Base-by-base conservation (phyloP, 2,329 filamentous ascomycete genomes). In the Fusarium anthophilum region DNA sequence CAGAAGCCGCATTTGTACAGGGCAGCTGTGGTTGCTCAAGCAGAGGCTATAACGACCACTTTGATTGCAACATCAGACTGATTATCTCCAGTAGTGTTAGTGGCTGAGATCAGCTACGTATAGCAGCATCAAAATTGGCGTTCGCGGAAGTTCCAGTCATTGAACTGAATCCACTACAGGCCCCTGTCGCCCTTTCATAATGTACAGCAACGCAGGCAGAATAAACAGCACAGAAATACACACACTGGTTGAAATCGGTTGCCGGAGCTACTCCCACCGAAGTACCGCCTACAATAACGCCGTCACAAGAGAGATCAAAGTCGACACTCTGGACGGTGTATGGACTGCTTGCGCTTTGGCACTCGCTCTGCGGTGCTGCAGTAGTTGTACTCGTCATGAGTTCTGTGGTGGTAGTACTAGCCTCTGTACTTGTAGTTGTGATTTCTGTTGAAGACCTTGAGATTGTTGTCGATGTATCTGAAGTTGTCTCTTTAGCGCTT, bases 81-180 rank as follows among this genome's bases (percentile, higher is more conserved):
- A 26, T 12, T 6, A 24, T 44, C 10, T 18, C n/a, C 2, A 8
- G 3, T 5, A 44, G 15, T 24, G 0, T 18, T n/a, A 24, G 15
- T 11, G 15, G 11, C 11, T 17, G 10, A 8, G 9, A 5, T 24
- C n/a, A 44, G 43, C 2, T 8, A 18, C 43, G 43, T 44, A 18
- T 18, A 44, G 24, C 44, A 14, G 12, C 44, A 26, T 45, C 24
- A 45, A 20, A 45, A 3, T 6, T 5, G 22, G 4, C 15, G 9
- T 30, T 28, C 3, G 20, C 26, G 4, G 47, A n/a, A n/a, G 28
- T 50, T 30, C 20, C 20, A 17, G 14, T n/a, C 10, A 30, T 9
- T 17, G 28, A n/a, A n/a, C 20, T n/a, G 10, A 17, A n/a, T 32
- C 47, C 47, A 7, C 7, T 32, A 6, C 47, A 50, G 10, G 3